Conservation (phyloP, 805 yeast species). For the Wickerhamomyces chambardii region DNA sequence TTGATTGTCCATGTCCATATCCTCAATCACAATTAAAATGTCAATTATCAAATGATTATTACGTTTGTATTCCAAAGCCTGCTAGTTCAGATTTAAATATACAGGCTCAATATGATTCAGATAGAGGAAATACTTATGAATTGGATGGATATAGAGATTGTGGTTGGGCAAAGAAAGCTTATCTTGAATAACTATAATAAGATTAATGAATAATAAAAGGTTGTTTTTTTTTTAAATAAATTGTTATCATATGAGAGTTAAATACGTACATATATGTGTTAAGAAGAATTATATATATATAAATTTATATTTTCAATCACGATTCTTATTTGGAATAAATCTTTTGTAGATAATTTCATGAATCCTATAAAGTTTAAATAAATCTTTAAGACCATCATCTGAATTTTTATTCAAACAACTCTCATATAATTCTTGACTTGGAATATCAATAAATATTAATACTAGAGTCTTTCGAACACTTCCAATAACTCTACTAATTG, state of each 20-base stretch:
- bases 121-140: constrained; percentile 36
- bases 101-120: constrained; percentile 28
- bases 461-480: constrained; percentile 79
- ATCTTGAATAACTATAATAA: constrained; percentile 46
- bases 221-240: too few relatives aligned
- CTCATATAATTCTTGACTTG: constrained; percentile 26
- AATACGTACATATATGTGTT: too few relatives aligned
- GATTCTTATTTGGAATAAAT: constrained; percentile 79
- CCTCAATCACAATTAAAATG: constrained; percentile 84
- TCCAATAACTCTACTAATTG: constrained; percentile 72
- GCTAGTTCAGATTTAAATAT: constrained; percentile 34
- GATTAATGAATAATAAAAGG: too few relatives aligned
- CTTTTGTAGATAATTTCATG: constrained; percentile 65
- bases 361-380: constrained; percentile 38
- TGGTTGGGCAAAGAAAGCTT: constrained; percentile 74
- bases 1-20: constrained; percentile 86
- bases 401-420: constrained; percentile 12
- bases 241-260: constrained; percentile 2
- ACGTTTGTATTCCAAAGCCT: constrained; percentile 80
- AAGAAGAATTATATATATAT: too few relatives aligned
- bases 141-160: constrained; percentile 63
- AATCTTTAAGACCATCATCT: constrained; percentile 18
- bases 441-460: constrained; percentile 54
- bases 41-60: constrained; percentile 57
- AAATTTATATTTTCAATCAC: constrained; percentile 46